Evolutionary conservation across 164 flowering plant species (phyloP), one percentile per base, ranked within the genome.

Genomic region (Hamamelis virginiana): DNA sequence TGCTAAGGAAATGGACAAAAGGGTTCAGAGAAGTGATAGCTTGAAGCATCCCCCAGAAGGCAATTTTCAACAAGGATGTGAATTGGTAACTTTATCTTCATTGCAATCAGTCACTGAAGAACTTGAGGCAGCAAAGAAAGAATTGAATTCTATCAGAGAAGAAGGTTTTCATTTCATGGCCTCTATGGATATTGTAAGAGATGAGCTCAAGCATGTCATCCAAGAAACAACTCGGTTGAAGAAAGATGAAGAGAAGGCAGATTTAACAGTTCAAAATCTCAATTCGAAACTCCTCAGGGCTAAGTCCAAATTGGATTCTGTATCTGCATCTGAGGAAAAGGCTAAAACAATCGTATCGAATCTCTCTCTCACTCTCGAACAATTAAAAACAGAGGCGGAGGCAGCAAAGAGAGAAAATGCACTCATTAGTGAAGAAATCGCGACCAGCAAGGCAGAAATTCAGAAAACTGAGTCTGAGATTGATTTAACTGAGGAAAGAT

Each of bases 121-220:
- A 66, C 28, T 89, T 59, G 86, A 84, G 72, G 83, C 74, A 1
- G 86, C 91, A 5, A 88, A 87, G 80, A 77, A 81, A 45, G 94
- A 91, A 68, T 70, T 89, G 74, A 80, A 68, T 26, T 9, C 72
- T 13, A 74, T 87, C 3, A 84, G 67, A 70, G 84, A 78, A 65
- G 97, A 84, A 72, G 86, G 91, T 23, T 89, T 85, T 79, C 86
- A 82, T 77, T 80, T 81, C 74, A 95, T 89, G 97, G 64, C 87
- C 5, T 87, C 94, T 12, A 91, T 95, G 97, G 97, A 95, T 75
- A 38, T 83, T 15, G 78, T 90, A 51, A 81, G 97, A 75, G 71
- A 74, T 12, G 97, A 95, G 77, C 75, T 88, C 70, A 83, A 45
- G 65, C 84, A 75, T 33, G 83, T 86, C 1, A 43, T 53, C 0